phyloP scores from a whole-genome alignment of 2,329 filamentous ascomycete genomes.

The Diaporthe capsici region DNA sequence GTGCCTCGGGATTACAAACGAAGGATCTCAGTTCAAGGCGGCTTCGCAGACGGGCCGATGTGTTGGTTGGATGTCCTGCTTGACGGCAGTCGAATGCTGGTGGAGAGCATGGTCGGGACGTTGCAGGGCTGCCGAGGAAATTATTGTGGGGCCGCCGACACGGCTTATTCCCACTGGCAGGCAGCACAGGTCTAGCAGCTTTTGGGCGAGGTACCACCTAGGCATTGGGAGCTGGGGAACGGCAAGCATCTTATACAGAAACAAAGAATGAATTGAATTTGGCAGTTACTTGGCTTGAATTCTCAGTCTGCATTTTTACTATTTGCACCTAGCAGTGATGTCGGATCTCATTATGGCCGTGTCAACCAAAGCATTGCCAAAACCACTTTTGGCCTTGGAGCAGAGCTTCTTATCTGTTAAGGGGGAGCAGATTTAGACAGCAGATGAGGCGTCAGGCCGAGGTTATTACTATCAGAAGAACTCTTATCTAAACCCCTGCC shows the following conservation, averaged over 20 bases:
- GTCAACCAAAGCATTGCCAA: not conserved
- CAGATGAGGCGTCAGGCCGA: not conserved
- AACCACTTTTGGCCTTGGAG: not conserved
- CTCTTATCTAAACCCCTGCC: conserved; percentile 13
- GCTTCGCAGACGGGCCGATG: not conserved
- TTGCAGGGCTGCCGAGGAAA: conserved; percentile 12
- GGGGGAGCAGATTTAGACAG: not conserved
- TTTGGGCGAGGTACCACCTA: not conserved
- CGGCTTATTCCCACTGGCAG: not conserved
- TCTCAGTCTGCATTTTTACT: too few species aligned
- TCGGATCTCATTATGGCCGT: not conserved
- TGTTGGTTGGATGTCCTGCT: not conserved
- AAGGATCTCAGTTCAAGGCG: not conserved
- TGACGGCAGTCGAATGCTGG: not conserved
- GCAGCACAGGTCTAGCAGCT: not conserved
- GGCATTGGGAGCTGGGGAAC: not conserved
- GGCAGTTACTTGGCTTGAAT: not conserved
- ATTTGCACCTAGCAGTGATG: not conserved
- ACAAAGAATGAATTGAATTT: not conserved
- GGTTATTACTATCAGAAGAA: conserved; percentile 12
- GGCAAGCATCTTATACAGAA: not conserved
- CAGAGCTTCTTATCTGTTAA: conserved; percentile 22
- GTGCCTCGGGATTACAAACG: not conserved
- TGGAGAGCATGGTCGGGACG: not conserved
- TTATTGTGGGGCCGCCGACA: conserved; percentile 1